Base-by-base conservation (phyloP, 768 basidiomycete genomes). In the Mycena rosella region DNA sequence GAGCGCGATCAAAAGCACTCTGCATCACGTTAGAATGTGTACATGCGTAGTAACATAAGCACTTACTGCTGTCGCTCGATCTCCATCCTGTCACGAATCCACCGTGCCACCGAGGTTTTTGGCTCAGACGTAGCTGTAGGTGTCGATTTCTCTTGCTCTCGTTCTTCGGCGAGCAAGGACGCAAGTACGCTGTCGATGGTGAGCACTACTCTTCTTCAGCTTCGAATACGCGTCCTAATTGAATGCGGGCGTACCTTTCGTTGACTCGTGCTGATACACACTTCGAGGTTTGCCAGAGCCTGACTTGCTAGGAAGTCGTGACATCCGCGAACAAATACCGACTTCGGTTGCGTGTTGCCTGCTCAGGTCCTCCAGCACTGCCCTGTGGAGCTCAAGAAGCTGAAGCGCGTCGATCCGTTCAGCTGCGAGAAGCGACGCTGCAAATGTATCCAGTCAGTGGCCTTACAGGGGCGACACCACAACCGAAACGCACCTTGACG, bases 11-110 rank as follows among this genome's bases (percentile, higher is more conserved):
- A 42, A 27, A 15, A 65, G 38, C 4, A 15, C 17, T 52, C 63
- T 65, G 56, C 44, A 14, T 32, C n/a, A 34, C 2, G 20, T 29
- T 17, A 11, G n/a, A 26, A n/a, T 45, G 30, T 29, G 24, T n/a
- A 11, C 18, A 27, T 7, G n/a, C 22, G 17, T 4, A 10, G 27
- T 24, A 1, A 22, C 11, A 26, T 56, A n/a, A 30, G 34, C 30
- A 65, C 64, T 24, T 36, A 65, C 64, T 58, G 48, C 27, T 65
- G 15, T 1, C 49, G 64, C n/a, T 65, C 56, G 29, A 65, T 40
- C 17, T 18, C 26, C 20, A 65, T 65, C 14, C 64, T 57, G 20
- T 65, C 48, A 24, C 49, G n/a, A n/a, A n/a, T 52, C 64, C 64
- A 65, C 51, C 45, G 45, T n/a, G 63, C 63, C 34, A 44, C 44